Percentiles rank a stretch among this genome's conserved stretches.
Evolutionary conservation across 176 grass and related monocot genomes (phyloP).

Genomic region (Avena eriantha): DNA sequence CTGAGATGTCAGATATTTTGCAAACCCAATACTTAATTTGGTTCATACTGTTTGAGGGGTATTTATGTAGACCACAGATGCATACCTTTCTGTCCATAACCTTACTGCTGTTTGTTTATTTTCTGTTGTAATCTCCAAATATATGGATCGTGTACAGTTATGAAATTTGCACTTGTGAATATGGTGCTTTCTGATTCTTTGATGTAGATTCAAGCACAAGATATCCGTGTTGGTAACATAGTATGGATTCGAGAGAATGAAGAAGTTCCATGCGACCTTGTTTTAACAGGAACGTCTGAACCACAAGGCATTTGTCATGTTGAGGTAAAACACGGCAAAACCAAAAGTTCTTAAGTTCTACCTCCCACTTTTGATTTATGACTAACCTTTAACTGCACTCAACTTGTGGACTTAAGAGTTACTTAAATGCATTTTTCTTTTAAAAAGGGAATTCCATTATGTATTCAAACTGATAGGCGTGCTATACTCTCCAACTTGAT

Average conservation of each 20-base stretch:
- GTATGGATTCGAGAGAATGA: slow-evolving; percentile 98
- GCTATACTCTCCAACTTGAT: background rate
- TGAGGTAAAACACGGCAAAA: slow-evolving; percentile 65
- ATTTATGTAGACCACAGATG: slow-evolving; percentile 8
- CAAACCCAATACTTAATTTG: slow-evolving; percentile 29
- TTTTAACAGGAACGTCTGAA: slow-evolving; percentile 94
- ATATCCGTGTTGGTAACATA: slow-evolving; percentile 93
- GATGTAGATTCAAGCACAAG: slow-evolving; percentile 92
- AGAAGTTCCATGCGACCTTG: slow-evolving; percentile 97
- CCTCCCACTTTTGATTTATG: slow-evolving; percentile 2
- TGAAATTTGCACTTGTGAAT: slow-evolving; percentile 15
- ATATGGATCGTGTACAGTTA: slow-evolving; percentile 28
- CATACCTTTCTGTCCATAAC: slow-evolving; percentile 9
- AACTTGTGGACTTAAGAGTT: background rate
- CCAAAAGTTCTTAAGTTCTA: slow-evolving; percentile 1
- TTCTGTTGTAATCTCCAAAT: slow-evolving; percentile 20
- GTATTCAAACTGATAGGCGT: background rate
- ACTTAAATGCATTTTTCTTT: slow-evolving; percentile 16
- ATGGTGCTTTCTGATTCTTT: slow-evolving; percentile 33
- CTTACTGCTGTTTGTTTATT: background rate
- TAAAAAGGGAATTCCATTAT: background rate
- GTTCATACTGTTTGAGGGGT: background rate
- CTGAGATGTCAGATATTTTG: slow-evolving; percentile 21
- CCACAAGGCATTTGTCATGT: slow-evolving; percentile 86
- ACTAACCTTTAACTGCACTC: slow-evolving; percentile 6